Evolutionary conservation across 345 rosid genomes (phyloP), one percentile per base, ranked within the genome.

Genomic region (Euphorbia pulcherrima): DNA sequence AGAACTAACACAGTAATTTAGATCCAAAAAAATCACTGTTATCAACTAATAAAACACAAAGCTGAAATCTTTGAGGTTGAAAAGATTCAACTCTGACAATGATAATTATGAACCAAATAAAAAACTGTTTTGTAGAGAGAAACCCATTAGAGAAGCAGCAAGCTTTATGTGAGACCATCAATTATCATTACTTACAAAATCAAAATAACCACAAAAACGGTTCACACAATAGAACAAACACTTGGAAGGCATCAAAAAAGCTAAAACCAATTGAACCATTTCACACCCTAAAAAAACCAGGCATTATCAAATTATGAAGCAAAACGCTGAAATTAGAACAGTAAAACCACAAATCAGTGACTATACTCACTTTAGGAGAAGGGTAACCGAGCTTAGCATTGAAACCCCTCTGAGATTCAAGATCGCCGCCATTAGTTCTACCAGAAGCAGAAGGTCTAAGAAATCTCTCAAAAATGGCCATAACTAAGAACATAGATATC

Each of bases 401-500:
- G 72, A 84, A 82, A 30, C 80, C 81, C 74, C 71, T 62, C 69
- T 85, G 94, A 33, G 97, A 72, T 70, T 85, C 94, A 35, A 82
- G 75, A 76, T 84, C 93, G 47, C 81, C 73, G 9, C 40, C 72
- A 65, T 68, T 72, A 60, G 62, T 59, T 18, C 77, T 55, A 61
- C 39, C 46, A 39, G 78, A 40, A 29, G 81, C 20, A 4, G 78
- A 78, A 33, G 83, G 79, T 57, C 88, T 67, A 48, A 80, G 76
- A 69, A 88, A 88, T 74, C 90, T 86, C 78, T 92, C 98, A 54
- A 92, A 90, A 20, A 92, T 80, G 63, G 95, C 98, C 79, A 90
- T 79, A 65, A 85, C 81, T 39, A 92, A 87, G 81, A 92, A 92
- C 88, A 90, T 85, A 52, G 87, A 84, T 53, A 90, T 83, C 75